phyloP scores from a whole-genome alignment of 495 filamentous ascomycete species.

The Daldinia loculata region DNA sequence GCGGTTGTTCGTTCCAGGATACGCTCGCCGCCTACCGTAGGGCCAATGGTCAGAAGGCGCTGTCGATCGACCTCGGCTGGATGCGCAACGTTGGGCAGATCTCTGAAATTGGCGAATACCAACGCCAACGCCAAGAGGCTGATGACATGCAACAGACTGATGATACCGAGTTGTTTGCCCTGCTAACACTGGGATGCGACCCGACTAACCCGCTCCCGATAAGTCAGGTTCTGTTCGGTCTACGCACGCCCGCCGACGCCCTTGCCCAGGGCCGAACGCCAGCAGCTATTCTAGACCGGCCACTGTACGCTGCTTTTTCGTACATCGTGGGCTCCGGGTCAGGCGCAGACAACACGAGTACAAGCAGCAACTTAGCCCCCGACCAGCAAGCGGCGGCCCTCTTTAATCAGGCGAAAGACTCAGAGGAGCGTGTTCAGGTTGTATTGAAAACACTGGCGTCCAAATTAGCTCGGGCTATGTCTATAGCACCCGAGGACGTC shows the following conservation, averaged over 20 bases:
- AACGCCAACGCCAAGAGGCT: conserved; percentile 5
- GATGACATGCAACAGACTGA: conserved; percentile 31
- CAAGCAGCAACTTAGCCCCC: neutral
- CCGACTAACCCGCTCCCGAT: conserved; percentile 5
- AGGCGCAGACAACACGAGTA: neutral
- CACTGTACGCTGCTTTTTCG: conserved; percentile 39
- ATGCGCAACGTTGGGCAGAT: conserved; percentile 43
- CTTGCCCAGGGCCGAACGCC: conserved; percentile 20
- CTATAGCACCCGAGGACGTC: conserved; percentile 45
- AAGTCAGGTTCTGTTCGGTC: conserved; percentile 40
- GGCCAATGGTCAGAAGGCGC: conserved; percentile 38
- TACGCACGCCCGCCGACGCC: conserved; percentile 17
- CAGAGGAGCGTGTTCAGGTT: conserved; percentile 36
- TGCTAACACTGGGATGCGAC: conserved; percentile 44
- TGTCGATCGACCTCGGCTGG: conserved; percentile 56
- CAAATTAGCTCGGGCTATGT: conserved; percentile 45
- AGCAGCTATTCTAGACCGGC: conserved; percentile 29
- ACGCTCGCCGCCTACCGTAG: conserved; percentile 48
- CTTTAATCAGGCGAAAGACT: conserved; percentile 31
- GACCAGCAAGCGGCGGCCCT: conserved; percentile 11
- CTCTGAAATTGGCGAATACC: conserved; percentile 23
- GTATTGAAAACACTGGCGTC: conserved; percentile 40
- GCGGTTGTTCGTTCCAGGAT: conserved; percentile 63
- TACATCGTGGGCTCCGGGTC: conserved; percentile 11
- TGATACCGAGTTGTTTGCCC: conserved; percentile 39